A percentile compares a stretch with the other conserved stretches of the same genome.
These are phyloP conservation scores for Acacia crassicarpa DNA, from an alignment of 306 rosid genomes.

Conservation along the genomic window DNA sequence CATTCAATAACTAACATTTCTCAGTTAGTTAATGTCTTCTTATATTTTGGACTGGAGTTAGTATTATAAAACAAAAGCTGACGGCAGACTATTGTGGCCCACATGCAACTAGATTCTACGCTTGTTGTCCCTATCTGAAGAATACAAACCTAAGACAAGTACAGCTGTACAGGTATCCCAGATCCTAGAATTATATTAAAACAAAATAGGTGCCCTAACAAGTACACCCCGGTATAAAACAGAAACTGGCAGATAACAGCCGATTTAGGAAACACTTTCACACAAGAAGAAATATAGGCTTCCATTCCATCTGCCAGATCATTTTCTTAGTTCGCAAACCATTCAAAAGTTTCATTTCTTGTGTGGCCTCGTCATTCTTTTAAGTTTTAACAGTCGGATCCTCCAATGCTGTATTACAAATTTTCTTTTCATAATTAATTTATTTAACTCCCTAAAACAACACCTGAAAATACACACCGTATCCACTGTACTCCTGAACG, in stretches of 20 bases:
- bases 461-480: neutral
- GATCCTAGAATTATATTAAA: conserved; percentile 21
- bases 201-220: neutral
- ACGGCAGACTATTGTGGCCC: conserved; percentile 1
- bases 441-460: neutral
- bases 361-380: neutral
- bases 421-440: neutral
- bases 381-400: neutral
- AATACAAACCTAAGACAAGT: conserved; percentile 7
- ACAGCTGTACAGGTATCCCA: conserved; percentile 8
- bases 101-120: conserved; percentile 11
- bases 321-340: neutral
- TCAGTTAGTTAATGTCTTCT: too few relatives aligned
- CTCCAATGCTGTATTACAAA: neutral
- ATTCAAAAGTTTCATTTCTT: conserved; percentile 6
- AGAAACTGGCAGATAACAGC: conserved; percentile 1
- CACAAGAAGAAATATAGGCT: neutral
- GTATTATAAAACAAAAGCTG: conserved; percentile 13
- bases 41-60: too few relatives aligned
- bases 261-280: neutral
- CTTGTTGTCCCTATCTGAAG: neutral
- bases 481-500: neutral
- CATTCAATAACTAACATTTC: too few relatives aligned
- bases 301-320: neutral
- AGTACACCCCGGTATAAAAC: neutral